phyloP scores from a whole-genome alignment of 2,329 filamentous ascomycete species.

The Samsoniella hepiali region DNA sequence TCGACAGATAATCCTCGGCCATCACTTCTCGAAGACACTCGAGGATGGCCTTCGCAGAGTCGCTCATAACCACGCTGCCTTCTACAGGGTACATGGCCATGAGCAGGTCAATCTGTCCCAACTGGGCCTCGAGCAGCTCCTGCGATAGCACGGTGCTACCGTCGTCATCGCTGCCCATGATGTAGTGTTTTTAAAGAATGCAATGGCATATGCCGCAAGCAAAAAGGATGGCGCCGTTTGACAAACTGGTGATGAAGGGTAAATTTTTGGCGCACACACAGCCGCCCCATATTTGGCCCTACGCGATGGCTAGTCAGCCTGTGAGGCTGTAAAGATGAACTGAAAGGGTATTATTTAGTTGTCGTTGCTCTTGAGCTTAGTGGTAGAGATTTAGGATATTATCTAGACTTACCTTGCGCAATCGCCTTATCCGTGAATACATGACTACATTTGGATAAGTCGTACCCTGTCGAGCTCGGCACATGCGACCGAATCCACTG shows the following conservation, averaged over 20 bases:
- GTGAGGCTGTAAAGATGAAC: not conserved
- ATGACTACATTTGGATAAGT: no score
- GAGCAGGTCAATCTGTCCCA: slow-evolving; percentile 50
- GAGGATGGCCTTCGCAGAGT: slow-evolving; percentile 21
- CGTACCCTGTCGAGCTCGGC: no score
- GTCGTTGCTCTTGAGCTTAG: no score
- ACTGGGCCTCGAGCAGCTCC: slow-evolving; percentile 46
- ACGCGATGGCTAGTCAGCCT: not conserved
- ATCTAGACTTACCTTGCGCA: no score
- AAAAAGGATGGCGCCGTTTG: not conserved
- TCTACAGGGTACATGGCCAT: slow-evolving; percentile 48
- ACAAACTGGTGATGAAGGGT: not conserved
- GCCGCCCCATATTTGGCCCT: not conserved
- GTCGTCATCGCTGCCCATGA: not conserved
- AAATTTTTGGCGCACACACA: not conserved
- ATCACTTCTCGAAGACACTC: slow-evolving; percentile 21
- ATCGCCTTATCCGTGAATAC: no score
- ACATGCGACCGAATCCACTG: no score
- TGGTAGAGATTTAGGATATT: no score
- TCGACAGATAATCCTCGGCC: not conserved
- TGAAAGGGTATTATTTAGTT: no score
- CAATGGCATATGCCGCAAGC: not conserved
- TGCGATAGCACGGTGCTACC: slow-evolving; percentile 30
- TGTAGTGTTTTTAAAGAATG: not conserved
- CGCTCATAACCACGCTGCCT: slow-evolving; percentile 31